Evolutionary conservation across 2,329 filamentous ascomycete genomes (phyloP), one percentile per base, ranked within the genome.

Genomic region (Chaetomium olivaceum): DNA sequence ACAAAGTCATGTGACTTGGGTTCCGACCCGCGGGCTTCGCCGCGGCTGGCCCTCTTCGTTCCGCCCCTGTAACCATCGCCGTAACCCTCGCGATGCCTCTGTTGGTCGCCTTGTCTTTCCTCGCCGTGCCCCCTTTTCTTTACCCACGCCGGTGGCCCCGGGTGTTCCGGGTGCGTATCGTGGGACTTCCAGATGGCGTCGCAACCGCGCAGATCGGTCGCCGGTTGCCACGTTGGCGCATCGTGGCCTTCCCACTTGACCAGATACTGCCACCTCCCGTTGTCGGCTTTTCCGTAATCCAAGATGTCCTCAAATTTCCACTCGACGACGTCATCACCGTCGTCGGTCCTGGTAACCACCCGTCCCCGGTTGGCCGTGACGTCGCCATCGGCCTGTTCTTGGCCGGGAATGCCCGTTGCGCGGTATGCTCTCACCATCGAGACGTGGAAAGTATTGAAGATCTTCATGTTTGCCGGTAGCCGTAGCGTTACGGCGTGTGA

Each of bases 381-480:
- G 25, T 58, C 16, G 12, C 2, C 7, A 1, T 58, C 14, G 0
- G 39, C 27, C 7, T 43, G 1, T 4, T 58, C 33, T 9, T 58
- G 25, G 1, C 56, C 56, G 1, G 36, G 56, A 7, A 58, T n/a
- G 2, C 39, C 56, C 31, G 4, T 39, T 6, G 31, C 31, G 2
- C 21, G 9, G 25, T 25, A 31, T 7, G 39, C 52, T 19, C 43
- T 33, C 1, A 62, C 52, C 3, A 19, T 23, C 2, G 19, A 25
- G 12, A 62, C 39, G n/a, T 62, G 27, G 54, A 58, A 58, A 6
- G 61, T 62, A 11, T 23, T 23, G 50, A 19, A 36, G 27, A 48
- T 27, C 52, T 62, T 62, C 12, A 58, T 62, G 12, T 58, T 62
- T 3, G 16, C 43, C 2, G 52, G 61, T 8, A 62, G 61, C 33